phyloP scores from a whole-genome alignment of 768 basidiomycete species.

The Russula compacta region DNA sequence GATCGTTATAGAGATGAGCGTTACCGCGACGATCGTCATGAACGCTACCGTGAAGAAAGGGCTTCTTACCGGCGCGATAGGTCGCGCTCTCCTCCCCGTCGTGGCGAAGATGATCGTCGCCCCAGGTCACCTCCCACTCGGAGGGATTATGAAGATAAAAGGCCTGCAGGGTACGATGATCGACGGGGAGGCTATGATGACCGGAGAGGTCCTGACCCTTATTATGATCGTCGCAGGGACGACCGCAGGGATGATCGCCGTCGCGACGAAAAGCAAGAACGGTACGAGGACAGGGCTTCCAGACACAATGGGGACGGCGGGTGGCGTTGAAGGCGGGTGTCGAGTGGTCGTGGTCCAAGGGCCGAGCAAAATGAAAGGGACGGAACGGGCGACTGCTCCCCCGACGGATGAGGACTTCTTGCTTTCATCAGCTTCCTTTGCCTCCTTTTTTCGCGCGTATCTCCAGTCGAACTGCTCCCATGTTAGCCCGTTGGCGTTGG shows the following conservation, averaged over 20 bases:
- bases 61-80: slow-evolving; percentile 60
- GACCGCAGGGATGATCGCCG: slow-evolving; percentile 65
- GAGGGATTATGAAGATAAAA: slow-evolving; percentile 78
- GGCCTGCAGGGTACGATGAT: slow-evolving; percentile 90
- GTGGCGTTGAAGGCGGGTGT: slow-evolving; percentile 52
- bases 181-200: slow-evolving; percentile 78
- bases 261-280: slow-evolving; percentile 79
- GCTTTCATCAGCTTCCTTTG: slow-evolving; percentile 20
- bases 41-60: slow-evolving; percentile 37
- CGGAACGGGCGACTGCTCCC: slow-evolving; percentile 19
- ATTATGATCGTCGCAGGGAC: slow-evolving; percentile 85
- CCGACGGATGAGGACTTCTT: slow-evolving; percentile 19
- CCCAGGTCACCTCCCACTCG: slow-evolving; percentile 74
- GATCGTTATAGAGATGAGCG: slow-evolving; percentile 57
- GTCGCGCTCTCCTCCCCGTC: slow-evolving; percentile 67
- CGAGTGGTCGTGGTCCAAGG: slow-evolving; percentile 16
- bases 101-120: slow-evolving; percentile 69
- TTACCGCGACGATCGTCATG: slow-evolving; percentile 31
- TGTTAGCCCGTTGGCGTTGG: slow-evolving; percentile 21
- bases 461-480: slow-evolving; percentile 20
- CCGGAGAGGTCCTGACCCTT: slow-evolving; percentile 74
- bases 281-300: slow-evolving; percentile 62
- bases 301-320: slow-evolving; percentile 74
- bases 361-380: slow-evolving; percentile 18
- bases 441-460: slow-evolving; percentile 17